Percentiles rank a stretch among this genome's conserved stretches.
Conservation (phyloP, 306 rosid genomes). For the Citrullus colocynthis region DNA sequence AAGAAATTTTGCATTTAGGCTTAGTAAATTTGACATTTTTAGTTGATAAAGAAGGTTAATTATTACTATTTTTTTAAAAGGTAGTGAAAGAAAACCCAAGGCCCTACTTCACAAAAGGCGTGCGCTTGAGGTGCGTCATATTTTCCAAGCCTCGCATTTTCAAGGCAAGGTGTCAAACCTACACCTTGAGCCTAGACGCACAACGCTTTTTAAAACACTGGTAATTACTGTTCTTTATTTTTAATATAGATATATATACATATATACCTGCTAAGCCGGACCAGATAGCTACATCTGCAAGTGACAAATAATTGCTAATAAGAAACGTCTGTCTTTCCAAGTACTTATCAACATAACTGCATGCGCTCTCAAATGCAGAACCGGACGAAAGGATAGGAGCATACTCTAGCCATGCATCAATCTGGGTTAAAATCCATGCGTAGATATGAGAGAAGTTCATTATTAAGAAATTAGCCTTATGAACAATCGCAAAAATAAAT, state of each 20-base stretch:
- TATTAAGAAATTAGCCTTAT: not conserved
- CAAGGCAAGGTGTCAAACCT: too few relatives aligned
- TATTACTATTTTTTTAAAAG: too few relatives aligned
- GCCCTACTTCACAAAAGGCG: too few relatives aligned
- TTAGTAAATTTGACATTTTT: not conserved
- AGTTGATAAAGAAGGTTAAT: too few relatives aligned
- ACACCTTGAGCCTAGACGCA: too few relatives aligned
- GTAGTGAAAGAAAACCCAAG: too few relatives aligned
- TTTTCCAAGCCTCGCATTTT: not conserved
- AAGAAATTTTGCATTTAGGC: too few relatives aligned
- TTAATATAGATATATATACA: too few relatives aligned
- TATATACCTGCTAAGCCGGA: conserved; percentile 63
- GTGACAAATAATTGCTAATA: conserved; percentile 42
- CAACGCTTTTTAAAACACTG: too few relatives aligned
- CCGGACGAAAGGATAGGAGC: conserved; percentile 57
- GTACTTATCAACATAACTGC: conserved; percentile 50
- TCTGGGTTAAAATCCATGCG: conserved; percentile 19
- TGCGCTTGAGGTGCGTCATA: too few relatives aligned
- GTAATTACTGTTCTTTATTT: too few relatives aligned
- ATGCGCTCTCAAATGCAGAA: conserved; percentile 74
- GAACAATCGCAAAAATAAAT: not conserved
- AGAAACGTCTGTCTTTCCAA: conserved; percentile 47
- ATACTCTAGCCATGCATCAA: conserved; percentile 72
- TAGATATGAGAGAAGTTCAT: not conserved
- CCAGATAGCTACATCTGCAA: conserved; percentile 86